phyloP scores from a whole-genome alignment of 1,284 basidiomycete genomes.

The Pascua guehoae region DNA sequence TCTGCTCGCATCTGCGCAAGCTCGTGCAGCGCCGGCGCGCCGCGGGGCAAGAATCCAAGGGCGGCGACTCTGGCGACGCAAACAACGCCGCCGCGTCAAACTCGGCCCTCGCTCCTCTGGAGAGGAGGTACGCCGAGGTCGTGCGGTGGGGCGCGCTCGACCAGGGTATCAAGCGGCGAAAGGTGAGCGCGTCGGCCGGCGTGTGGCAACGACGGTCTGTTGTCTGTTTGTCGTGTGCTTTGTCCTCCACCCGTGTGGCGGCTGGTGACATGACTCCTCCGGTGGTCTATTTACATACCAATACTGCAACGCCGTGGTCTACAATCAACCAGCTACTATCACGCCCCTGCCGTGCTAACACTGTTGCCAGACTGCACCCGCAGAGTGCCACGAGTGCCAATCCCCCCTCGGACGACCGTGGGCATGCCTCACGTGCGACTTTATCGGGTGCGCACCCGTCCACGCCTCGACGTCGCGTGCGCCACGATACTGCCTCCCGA shows the following conservation, averaged over 20 bases:
- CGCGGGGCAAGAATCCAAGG: background rate
- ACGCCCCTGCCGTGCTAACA: slow-evolving; percentile 7
- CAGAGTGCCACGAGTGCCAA: slow-evolving; percentile 64
- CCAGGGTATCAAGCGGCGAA: slow-evolving; percentile 36
- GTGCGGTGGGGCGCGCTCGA: slow-evolving; percentile 35
- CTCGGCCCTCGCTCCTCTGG: background rate
- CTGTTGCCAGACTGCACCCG: slow-evolving; percentile 46
- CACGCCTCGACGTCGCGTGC: slow-evolving; percentile 52
- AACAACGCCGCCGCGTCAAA: too few species aligned
- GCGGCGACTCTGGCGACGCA: too few species aligned
- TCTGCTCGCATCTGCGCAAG: slow-evolving; percentile 30
- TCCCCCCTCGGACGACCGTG: slow-evolving; percentile 64
- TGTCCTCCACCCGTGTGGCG: too few species aligned
- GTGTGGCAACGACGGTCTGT: too few species aligned
- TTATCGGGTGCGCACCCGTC: slow-evolving; percentile 65
- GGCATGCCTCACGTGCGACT: slow-evolving; percentile 72
- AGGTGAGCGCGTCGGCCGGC: slow-evolving; percentile 22
- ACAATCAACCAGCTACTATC: too few species aligned
- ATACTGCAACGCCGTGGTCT: too few species aligned
- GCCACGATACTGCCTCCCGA: slow-evolving; percentile 37
- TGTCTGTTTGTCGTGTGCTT: too few species aligned
- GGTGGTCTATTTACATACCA: too few species aligned
- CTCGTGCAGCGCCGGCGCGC: slow-evolving; percentile 20
- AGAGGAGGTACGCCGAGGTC: slow-evolving; percentile 28
- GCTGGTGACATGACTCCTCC: too few species aligned